Conservation (phyloP, 306 rosid species). For the Citrullus amarus region DNA sequence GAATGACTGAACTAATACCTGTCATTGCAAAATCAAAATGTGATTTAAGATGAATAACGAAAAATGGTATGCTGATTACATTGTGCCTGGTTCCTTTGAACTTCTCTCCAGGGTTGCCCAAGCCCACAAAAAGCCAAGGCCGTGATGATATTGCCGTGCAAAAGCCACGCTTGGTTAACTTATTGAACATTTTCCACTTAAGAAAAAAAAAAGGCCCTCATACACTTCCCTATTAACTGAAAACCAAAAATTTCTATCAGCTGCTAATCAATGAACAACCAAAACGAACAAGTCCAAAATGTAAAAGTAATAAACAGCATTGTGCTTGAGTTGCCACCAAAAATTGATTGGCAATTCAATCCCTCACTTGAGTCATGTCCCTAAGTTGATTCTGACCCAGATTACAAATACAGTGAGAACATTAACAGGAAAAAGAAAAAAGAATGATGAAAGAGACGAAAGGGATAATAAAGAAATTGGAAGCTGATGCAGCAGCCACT, state of each 20-base stretch:
- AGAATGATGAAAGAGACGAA: neutral
- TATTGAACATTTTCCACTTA: slow-evolving; percentile 28
- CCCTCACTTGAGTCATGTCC: neutral
- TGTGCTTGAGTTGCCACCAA: neutral
- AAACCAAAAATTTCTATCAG: neutral
- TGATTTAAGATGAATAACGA: neutral
- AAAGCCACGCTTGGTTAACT: slow-evolving; percentile 33
- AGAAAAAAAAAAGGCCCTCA: neutral
- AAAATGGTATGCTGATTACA: slow-evolving; percentile 20
- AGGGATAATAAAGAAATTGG: neutral
- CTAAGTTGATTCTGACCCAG: neutral
- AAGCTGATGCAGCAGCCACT: neutral
- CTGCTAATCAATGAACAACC: neutral
- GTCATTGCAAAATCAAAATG: neutral
- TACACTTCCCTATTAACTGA: neutral
- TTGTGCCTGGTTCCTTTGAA: slow-evolving; percentile 81
- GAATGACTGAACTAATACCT: neutral
- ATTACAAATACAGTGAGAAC: neutral
- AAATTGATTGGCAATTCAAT: neutral
- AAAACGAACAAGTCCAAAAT: neutral
- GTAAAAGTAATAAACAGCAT: neutral
- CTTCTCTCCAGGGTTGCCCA: slow-evolving; percentile 88
- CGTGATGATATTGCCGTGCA: slow-evolving; percentile 29
- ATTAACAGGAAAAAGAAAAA: neutral
- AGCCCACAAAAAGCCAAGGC: slow-evolving; percentile 78